Evolutionary conservation across 305 asterid species (phyloP).

Genomic region (Plantago lanceolata): DNA sequence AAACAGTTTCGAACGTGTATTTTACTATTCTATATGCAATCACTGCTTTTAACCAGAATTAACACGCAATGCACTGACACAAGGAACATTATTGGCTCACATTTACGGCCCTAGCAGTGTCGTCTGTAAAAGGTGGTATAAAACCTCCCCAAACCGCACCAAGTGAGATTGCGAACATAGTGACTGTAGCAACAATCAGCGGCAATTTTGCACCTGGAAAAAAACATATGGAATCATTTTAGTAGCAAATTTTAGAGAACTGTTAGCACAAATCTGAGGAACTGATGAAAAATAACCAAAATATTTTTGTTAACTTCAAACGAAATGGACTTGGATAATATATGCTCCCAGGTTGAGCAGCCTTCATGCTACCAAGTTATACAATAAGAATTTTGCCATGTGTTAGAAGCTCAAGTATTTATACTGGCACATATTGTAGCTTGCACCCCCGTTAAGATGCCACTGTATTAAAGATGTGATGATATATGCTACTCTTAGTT

Average conservation of each 20-base stretch:
- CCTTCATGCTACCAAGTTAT: too few species aligned
- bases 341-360: too few species aligned
- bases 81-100: constrained; percentile 38
- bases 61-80: not conserved
- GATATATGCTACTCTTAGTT: too few species aligned
- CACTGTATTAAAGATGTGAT: too few species aligned
- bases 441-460: too few species aligned
- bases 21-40: not conserved
- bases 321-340: too few species aligned
- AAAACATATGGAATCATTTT: constrained; percentile 12
- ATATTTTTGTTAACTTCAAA: too few species aligned
- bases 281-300: not conserved
- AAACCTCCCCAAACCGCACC: constrained; percentile 45
- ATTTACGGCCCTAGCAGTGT: constrained; percentile 73
- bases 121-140: constrained; percentile 72
- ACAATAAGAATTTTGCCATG: too few species aligned
- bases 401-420: too few species aligned
- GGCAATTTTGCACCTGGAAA: constrained; percentile 59
- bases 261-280: not conserved
- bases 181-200: constrained; percentile 38
- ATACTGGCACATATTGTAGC: too few species aligned
- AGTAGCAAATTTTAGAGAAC: constrained; percentile 1
- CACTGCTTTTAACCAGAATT: not conserved
- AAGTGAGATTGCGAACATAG: constrained; percentile 50
- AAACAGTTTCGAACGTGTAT: too few species aligned